These are phyloP conservation scores for Citrus mangshanensis DNA, from an alignment of 345 rosid species.

Conservation along the genomic window DNA sequence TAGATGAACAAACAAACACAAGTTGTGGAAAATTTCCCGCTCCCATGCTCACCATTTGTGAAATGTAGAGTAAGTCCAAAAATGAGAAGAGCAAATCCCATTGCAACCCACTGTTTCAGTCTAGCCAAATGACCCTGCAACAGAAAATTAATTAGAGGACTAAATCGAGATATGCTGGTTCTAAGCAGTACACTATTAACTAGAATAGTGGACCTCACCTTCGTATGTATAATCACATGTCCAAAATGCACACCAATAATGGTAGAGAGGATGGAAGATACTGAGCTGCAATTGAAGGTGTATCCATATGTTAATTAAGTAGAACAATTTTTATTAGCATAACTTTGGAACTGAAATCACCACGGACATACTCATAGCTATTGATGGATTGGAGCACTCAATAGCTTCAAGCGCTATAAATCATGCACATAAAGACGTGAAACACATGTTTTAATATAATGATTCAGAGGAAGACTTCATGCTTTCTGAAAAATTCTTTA, in stretches of 20 bases:
- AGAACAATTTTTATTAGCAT: not conserved
- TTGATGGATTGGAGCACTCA: not conserved
- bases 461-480: too few species aligned
- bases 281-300: constrained; percentile 51
- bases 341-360: not conserved
- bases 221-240: constrained; percentile 60
- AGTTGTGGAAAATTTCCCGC: not conserved
- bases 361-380: not conserved
- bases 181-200: not conserved
- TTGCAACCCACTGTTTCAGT: constrained; percentile 68
- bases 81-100: constrained; percentile 55
- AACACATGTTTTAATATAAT: not conserved
- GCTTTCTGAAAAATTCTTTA: not conserved
- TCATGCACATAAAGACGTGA: not conserved
- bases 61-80: constrained; percentile 68
- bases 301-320: not conserved
- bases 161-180: constrained; percentile 2
- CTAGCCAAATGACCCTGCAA: constrained; percentile 59
- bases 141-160: constrained; percentile 3
- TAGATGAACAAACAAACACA: not conserved
- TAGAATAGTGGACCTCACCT: constrained; percentile 39
- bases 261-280: constrained; percentile 76
- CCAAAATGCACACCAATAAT: constrained; percentile 83
- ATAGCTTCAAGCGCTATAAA: not conserved
- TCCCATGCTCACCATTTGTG: constrained; percentile 51